A percentile compares a stretch with the other conserved stretches of the same genome.
phyloP scores from a whole-genome alignment of 2,329 filamentous ascomycete species.

The Camptophora hylomeconis region DNA sequence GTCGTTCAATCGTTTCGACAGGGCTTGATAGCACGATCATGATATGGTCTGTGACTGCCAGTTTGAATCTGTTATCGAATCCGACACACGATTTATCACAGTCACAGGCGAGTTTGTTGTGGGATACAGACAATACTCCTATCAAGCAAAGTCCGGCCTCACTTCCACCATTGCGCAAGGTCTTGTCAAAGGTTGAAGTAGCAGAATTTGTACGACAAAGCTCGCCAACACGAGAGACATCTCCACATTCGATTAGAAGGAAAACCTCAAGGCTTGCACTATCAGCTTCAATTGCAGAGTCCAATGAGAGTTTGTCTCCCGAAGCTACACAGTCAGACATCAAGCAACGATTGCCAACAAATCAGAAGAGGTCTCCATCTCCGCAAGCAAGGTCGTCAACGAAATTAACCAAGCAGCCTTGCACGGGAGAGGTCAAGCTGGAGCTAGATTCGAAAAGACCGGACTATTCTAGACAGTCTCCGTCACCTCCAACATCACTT shows the following conservation, averaged over 20 bases:
- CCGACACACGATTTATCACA: constrained; percentile 18
- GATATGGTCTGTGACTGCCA: constrained; percentile 46
- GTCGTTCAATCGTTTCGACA: constrained; percentile 50
- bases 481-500: constrained; percentile 10
- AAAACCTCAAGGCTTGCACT: constrained; percentile 40
- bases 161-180: constrained; percentile 65
- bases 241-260: constrained; percentile 40
- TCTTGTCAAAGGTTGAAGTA: constrained; percentile 76
- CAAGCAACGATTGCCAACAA: constrained; percentile 18
- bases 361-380: constrained; percentile 23
- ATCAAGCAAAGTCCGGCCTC: constrained; percentile 39
- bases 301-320: constrained; percentile 14
- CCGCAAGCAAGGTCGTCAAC: constrained; percentile 25
- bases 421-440: constrained; percentile 6
- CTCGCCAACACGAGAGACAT: constrained; percentile 30
- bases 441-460: constrained; percentile 4
- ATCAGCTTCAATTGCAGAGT: constrained; percentile 22
- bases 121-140: constrained; percentile 27
- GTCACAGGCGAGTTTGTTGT: constrained; percentile 15
- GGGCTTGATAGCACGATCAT: constrained; percentile 73
- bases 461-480: constrained; percentile 7
- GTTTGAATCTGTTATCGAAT: constrained; percentile 19
- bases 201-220: constrained; percentile 56
- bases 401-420: constrained; percentile 18
- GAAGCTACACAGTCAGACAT: constrained; percentile 21